Base-by-base conservation (phyloP, 306 rosid genomes). In the Sechiopsis laciniata region DNA sequence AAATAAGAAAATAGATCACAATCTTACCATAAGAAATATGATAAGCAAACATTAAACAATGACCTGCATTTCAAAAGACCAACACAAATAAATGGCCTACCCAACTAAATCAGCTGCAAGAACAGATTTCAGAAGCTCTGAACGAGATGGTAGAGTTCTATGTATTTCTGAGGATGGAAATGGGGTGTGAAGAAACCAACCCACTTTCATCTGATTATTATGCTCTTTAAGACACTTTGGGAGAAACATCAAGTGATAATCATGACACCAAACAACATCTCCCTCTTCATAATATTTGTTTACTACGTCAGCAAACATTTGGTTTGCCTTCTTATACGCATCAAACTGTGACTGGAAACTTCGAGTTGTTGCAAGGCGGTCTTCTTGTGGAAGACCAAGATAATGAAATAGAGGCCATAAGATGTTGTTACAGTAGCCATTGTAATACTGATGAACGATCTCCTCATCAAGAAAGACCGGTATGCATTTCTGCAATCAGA, bases 181-280 rank as follows among this genome's bases (percentile, higher is more conserved):
- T n/a, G 98, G 98, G 21, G 97, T 94, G 75, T 94, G 98, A 77
- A 94, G 97, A 85, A 94, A 94, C 97, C 98, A 94, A 37, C 98
- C 98, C 74, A 90, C 97, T 87, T 94, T 94, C 96, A 94, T 94
- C 71, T 82, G 67, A 74, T 35, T 78, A 80, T 94, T 89, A 75
- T 85, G 76, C 62, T 88, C 89, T 84, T 94, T 94, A 16, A 94
- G 86, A 79, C 89, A 94, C 82, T 88, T 83, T 60, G 98, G 98
- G 77, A 94, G 97, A 80, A 87, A 94, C 98, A 94, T 94, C 60
- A 94, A 84, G 84, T 94, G 97, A 83, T 94, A 94, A 74, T 94
- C 98, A 74, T 90, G 98, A 78, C 97, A 90, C 97, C 98, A 94
- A 70, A 94, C 90, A 22, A 94, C 86, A 82, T 94, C 98, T 68